phyloP scores from a whole-genome alignment of 305 asterid species.

The Fraxinus ornus region DNA sequence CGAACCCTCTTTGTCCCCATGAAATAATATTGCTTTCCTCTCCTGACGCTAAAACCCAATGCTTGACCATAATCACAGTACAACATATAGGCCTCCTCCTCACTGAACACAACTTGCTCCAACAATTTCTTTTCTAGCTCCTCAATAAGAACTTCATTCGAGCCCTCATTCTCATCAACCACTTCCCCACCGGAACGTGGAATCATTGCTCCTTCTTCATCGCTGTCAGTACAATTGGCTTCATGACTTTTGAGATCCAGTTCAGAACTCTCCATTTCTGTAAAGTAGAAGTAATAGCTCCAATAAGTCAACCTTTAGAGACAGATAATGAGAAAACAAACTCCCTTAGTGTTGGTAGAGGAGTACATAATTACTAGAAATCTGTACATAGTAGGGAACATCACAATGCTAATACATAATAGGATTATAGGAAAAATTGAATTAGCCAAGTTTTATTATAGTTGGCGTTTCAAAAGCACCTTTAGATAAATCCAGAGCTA shows the following conservation, averaged over 20 bases:
- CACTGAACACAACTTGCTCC: conserved; percentile 55
- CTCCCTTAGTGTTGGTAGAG: background rate
- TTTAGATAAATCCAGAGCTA: background rate
- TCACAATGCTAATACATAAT: background rate
- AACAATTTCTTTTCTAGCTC: conserved; percentile 47
- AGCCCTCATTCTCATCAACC: conserved; percentile 50
- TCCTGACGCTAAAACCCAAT: conserved; percentile 63
- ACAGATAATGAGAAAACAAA: background rate
- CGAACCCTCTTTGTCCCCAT: conserved; percentile 60
- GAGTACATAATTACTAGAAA: background rate
- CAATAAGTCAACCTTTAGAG: conserved; percentile 5
- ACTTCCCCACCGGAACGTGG: conserved; percentile 56
- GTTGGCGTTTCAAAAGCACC: background rate
- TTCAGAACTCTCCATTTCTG: conserved; percentile 44
- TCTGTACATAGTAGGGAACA: background rate
- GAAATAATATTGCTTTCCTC: conserved; percentile 70
- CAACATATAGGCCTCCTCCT: conserved; percentile 70
- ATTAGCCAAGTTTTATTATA: background rate
- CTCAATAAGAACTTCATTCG: conserved; percentile 34
- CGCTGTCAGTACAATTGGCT: conserved; percentile 41
- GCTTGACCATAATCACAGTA: conserved; percentile 70
- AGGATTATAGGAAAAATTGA: background rate
- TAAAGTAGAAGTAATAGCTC: conserved; percentile 14
- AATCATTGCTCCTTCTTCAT: conserved; percentile 43
- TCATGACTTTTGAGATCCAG: conserved; percentile 34